Conservation (phyloP, 164 flowering plant genomes). For the grape (Vitis vinifera) region ASM3070453v1 NC_081805.1:7023501-7024000, state of each 20-base stretch:
- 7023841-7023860: neutral
- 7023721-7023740: slow-evolving; percentile 43
- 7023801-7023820: neutral
- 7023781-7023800: neutral
- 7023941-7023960: slow-evolving; percentile 81
- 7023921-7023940: slow-evolving; percentile 47
- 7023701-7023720: slow-evolving; percentile 40
- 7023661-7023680: slow-evolving; percentile 51
- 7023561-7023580: neutral
- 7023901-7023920: slow-evolving; percentile 19
- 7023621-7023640: slow-evolving; percentile 10
- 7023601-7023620: neutral
- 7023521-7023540: neutral
- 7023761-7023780: neutral
- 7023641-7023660: slow-evolving; percentile 51
- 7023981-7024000: slow-evolving; percentile 65
- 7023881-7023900: slow-evolving; percentile 17
- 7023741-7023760: neutral
- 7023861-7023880: neutral
- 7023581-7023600: neutral
- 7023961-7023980: slow-evolving; percentile 90
- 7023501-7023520: too few species aligned
- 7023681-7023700: slow-evolving; percentile 48
- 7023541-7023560: neutral
- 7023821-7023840: neutral